These are phyloP conservation scores for Pichia kudriavzevii DNA, from an alignment of 1,139 yeast genomes.

Conservation along the genomic window DNA sequence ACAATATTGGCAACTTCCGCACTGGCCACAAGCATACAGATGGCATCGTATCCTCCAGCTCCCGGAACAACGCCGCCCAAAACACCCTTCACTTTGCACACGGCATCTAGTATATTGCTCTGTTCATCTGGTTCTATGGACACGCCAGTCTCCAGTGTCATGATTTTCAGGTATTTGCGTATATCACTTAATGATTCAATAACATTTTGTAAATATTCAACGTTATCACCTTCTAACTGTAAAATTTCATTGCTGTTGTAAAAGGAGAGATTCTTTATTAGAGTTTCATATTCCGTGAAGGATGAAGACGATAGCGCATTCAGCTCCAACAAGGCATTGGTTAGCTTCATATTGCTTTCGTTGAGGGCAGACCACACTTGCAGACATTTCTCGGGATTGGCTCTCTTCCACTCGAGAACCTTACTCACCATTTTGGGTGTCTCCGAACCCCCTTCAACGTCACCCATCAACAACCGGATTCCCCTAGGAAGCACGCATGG, in stretches of 20 bases:
- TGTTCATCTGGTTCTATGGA: slow-evolving; percentile 84
- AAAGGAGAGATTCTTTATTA: slow-evolving; percentile 22
- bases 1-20: slow-evolving; percentile 35
- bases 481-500: slow-evolving; percentile 61
- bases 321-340: slow-evolving; percentile 40
- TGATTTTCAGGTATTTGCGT: slow-evolving; percentile 45
- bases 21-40: slow-evolving; percentile 59
- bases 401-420: slow-evolving; percentile 63
- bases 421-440: slow-evolving; percentile 83
- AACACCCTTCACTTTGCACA: slow-evolving; percentile 57
- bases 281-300: slow-evolving; percentile 24
- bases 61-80: slow-evolving; percentile 96
- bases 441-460: slow-evolving; percentile 84
- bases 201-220: slow-evolving; percentile 18
- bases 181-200: slow-evolving; percentile 39
- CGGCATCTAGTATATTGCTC: slow-evolving; percentile 59
- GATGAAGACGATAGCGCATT: slow-evolving; percentile 28
- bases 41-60: slow-evolving; percentile 96
- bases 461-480: slow-evolving; percentile 79
- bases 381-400: slow-evolving; percentile 43
- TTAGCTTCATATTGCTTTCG: slow-evolving; percentile 49
- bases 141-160: slow-evolving; percentile 66
- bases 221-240: neutral
- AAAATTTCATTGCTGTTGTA: slow-evolving; percentile 11
- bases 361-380: slow-evolving; percentile 51